Base-by-base conservation (phyloP, 139 green algal genomes). In the Tetraselmis striata region DNA sequence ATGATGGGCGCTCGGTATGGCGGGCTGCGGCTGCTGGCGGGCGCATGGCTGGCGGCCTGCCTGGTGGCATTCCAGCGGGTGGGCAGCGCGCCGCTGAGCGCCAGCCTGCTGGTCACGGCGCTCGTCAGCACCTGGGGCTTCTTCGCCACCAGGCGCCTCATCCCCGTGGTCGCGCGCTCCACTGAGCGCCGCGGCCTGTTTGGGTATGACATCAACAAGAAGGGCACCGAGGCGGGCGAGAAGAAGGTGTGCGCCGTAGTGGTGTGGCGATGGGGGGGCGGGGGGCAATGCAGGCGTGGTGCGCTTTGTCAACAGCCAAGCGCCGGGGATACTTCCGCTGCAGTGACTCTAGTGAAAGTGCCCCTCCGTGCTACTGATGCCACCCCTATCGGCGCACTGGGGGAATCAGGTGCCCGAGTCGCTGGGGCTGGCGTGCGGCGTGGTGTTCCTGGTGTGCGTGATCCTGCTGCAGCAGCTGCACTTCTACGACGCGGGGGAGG, bases 381-480 rank as follows among this genome's bases (percentile, higher is more conserved):
- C n/a, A n/a, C n/a, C n/a, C n/a, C n/a, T n/a, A n/a, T n/a, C n/a
- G n/a, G n/a, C n/a, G n/a, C n/a, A n/a, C n/a, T n/a, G n/a, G n/a
- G n/a, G n/a, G n/a, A n/a, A n/a, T n/a, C 88, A 89, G 24, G 90
- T 97, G 31, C 96, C 96, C 23, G 96, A 99, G 83, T 91, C 94
- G 0, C 86, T 93, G 0, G 96, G 96, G 0, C 91, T 99, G 23
- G 96, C 93, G 0, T 94, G 93, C 28, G 86, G 86, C n/a, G 91
- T 95, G n/a, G 90, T 98, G 0, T 98, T 96, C 84, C 87, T 99
- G 32, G 88, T 97, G 23, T 95, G 92, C 86, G 89, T 98, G 75
- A 94, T 98, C 59, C 85, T 94, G 76, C 97, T 98, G 79, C 92
- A 99, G 91, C 91, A 95, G 75, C 86, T 98, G 67, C 94, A 98